Percentiles rank a stretch among this genome's conserved stretches.
These are phyloP conservation scores for Solanum appendiculatum DNA, from an alignment of 257 asterid species.

Conservation along the genomic window DNA sequence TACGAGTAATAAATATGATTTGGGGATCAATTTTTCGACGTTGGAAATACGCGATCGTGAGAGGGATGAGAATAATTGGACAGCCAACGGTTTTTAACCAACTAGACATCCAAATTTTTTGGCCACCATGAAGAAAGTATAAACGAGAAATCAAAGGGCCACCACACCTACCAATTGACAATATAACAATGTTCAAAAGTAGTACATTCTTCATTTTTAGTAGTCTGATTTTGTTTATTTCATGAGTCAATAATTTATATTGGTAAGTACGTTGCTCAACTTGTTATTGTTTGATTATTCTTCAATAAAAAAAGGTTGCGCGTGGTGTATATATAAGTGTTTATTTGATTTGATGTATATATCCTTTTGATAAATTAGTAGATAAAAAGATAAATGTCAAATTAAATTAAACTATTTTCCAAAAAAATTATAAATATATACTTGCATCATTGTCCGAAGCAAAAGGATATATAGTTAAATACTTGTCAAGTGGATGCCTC, in stretches of 20 bases:
- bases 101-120: constrained; percentile 19
- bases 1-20: constrained; percentile 6
- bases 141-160: constrained; percentile 21
- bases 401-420: no score
- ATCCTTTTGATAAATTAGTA: no score
- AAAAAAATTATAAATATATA: no score
- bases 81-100: constrained; percentile 19
- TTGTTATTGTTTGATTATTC: no score
- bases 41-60: constrained; percentile 2
- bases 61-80: constrained; percentile 20
- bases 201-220: neutral
- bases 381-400: no score
- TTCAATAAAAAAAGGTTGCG: neutral
- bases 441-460: no score
- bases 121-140: constrained; percentile 26
- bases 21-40: neutral
- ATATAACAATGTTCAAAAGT: neutral
- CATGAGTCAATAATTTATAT: neutral
- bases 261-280: neutral
- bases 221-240: neutral
- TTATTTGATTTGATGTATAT: neutral
- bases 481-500: no score
- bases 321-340: neutral
- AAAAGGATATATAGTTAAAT: no score
- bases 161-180: constrained; percentile 17